phyloP scores from a whole-genome alignment of 768 basidiomycete species.

The Lenzites betulinus region DNA sequence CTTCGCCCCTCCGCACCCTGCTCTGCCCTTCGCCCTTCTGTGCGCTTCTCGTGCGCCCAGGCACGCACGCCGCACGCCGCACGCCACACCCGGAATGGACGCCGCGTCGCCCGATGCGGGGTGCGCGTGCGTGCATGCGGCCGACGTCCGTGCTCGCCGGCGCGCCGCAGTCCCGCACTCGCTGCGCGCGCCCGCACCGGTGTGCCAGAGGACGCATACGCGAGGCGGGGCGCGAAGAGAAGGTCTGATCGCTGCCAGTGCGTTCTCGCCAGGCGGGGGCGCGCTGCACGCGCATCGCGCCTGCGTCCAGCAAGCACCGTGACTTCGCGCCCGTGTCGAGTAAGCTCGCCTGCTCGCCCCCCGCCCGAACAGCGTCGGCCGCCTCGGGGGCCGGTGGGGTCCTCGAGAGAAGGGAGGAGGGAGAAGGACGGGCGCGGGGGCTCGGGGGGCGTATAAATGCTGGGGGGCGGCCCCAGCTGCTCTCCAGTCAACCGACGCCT shows the following conservation, averaged over 20 bases:
- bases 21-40: not conserved
- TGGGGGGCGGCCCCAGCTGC: not conserved
- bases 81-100: too few species aligned
- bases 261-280: too few species aligned
- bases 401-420: too few species aligned
- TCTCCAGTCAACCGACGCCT: slow-evolving; percentile 11
- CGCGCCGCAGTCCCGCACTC: too few species aligned
- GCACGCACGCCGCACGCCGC: too few species aligned
- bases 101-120: too few species aligned
- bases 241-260: not conserved
- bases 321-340: not conserved
- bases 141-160: slow-evolving; percentile 1
- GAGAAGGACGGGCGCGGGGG: not conserved
- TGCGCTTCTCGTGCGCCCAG: too few species aligned
- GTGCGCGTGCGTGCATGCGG: too few species aligned
- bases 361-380: slow-evolving; percentile 4
- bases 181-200: too few species aligned
- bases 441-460: not conserved
- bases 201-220: too few species aligned
- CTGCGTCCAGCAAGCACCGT: not conserved
- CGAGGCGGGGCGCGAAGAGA: not conserved
- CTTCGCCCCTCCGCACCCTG: not conserved
- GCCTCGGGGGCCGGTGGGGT: too few species aligned
- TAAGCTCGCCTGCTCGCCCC: too few species aligned
- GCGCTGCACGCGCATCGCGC: not conserved